phyloP scores from a whole-genome alignment of 1,284 basidiomycete species.

The Stereum hirsutum region DNA sequence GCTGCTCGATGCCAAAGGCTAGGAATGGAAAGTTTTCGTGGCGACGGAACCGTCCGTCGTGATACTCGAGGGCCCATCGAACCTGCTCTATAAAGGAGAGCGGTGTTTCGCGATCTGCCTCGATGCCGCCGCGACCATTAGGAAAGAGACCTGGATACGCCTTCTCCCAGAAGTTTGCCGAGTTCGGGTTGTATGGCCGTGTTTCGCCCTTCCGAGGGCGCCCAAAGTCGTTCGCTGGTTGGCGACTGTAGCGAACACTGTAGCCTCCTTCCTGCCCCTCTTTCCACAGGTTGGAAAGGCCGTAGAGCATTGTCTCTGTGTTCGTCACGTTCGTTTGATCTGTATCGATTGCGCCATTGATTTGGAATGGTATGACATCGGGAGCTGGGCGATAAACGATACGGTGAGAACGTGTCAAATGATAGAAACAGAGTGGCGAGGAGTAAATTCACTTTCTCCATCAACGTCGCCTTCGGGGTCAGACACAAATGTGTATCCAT shows the following conservation, averaged over 20 bases:
- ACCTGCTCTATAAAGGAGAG: slow-evolving; percentile 24
- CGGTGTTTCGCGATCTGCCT: slow-evolving; percentile 12
- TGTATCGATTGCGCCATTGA: slow-evolving; percentile 9
- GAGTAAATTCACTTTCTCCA: too few species aligned
- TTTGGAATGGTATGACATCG: slow-evolving; percentile 12
- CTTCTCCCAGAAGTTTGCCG: slow-evolving; percentile 17
- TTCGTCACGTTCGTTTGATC: slow-evolving; percentile 6
- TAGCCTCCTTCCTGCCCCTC: slow-evolving; percentile 12
- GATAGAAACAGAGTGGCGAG: too few species aligned
- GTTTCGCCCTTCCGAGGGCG: neutral
- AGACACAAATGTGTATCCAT: too few species aligned
- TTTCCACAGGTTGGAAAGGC: slow-evolving; percentile 11
- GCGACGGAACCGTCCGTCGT: slow-evolving; percentile 21
- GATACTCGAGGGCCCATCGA: slow-evolving; percentile 26
- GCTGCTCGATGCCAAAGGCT: slow-evolving; percentile 23
- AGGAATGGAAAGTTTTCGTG: slow-evolving; percentile 24
- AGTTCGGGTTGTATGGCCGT: slow-evolving; percentile 20
- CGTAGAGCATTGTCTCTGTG: slow-evolving; percentile 8
- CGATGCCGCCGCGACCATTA: slow-evolving; percentile 28
- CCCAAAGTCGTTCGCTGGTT: slow-evolving; percentile 6
- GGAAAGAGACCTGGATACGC: slow-evolving; percentile 29
- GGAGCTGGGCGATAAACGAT: too few species aligned
- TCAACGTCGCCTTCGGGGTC: too few species aligned
- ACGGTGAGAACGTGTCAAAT: too few species aligned
- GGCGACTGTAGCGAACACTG: slow-evolving; percentile 7